Conservation (phyloP, 139 green algal genomes). For the Chlorella vulgaris region DNA sequence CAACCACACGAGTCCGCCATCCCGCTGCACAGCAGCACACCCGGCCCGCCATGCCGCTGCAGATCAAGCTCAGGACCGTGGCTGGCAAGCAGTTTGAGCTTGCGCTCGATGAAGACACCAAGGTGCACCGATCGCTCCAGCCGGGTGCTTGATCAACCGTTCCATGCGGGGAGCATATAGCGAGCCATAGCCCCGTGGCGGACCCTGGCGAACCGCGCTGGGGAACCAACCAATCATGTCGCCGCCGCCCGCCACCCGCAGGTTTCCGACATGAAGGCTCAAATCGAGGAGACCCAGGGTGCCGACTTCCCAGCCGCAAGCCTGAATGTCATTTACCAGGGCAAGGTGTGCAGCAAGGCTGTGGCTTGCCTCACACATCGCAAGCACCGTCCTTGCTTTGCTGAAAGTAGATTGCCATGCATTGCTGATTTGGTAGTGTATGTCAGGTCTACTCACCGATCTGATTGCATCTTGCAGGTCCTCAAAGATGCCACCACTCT, state of each 20-base stretch:
- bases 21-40: too few relatives aligned
- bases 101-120: slow-evolving; percentile 70
- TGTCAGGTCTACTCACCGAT: background rate
- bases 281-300: slow-evolving; percentile 63
- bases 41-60: too few relatives aligned
- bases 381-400: background rate
- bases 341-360: slow-evolving; percentile 76
- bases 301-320: slow-evolving; percentile 54
- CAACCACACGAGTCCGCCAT: too few relatives aligned
- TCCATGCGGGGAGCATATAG: background rate
- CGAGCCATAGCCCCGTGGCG: background rate
- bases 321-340: slow-evolving; percentile 80
- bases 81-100: slow-evolving; percentile 79
- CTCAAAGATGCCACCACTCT: slow-evolving; percentile 88
- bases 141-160: too few relatives aligned
- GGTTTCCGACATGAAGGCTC: slow-evolving; percentile 72
- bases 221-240: background rate
- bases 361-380: background rate
- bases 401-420: background rate
- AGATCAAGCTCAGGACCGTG: slow-evolving; percentile 91
- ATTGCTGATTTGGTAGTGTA: background rate
- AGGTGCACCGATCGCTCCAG: slow-evolving; percentile 46
- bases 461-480: slow-evolving; percentile 64
- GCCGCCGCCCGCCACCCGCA: slow-evolving; percentile 30
- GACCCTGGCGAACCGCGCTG: background rate